These are phyloP conservation scores for Cytospora mali DNA, from an alignment of 2,329 filamentous ascomycete genomes.

Conservation along the genomic window DNA sequence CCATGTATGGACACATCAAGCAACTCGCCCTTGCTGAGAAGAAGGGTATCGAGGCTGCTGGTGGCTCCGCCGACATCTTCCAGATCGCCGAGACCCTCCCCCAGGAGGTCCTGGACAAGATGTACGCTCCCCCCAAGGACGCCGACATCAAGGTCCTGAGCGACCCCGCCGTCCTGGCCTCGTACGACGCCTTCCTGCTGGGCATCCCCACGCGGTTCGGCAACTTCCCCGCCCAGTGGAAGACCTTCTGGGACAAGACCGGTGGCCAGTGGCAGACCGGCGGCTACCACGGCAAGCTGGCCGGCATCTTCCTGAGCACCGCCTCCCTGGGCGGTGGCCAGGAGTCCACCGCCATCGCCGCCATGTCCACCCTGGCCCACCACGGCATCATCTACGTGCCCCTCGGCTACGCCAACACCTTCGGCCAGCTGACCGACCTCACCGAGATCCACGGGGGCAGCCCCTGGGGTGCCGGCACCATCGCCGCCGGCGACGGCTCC, in stretches of 20 bases:
- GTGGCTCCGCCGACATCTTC: constrained; percentile 79
- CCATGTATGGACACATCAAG: constrained; percentile 89
- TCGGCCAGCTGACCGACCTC: constrained; percentile 70
- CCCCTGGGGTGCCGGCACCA: constrained; percentile 94
- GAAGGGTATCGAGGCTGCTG: constrained; percentile 84
- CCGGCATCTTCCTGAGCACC: constrained; percentile 89
- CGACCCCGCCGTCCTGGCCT: constrained; percentile 61
- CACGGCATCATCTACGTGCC: constrained; percentile 98
- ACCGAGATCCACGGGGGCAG: constrained; percentile 81
- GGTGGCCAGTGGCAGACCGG: constrained; percentile 82
- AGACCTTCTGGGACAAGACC: constrained; percentile 88
- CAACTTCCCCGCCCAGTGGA: constrained; percentile 97
- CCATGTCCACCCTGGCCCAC: constrained; percentile 85
- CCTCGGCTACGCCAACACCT: constrained; percentile 84
- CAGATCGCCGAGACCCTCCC: constrained; percentile 89
- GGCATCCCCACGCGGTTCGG: constrained; percentile 96
- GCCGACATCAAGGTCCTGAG: constrained; percentile 65
- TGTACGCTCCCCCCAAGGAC: constrained; percentile 83
- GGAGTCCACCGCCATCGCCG: constrained; percentile 79
- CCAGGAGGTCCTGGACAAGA: constrained; percentile 81
- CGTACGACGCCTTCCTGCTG: constrained; percentile 87
- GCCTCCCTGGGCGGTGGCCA: constrained; percentile 85
- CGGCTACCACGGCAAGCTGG: constrained; percentile 83
- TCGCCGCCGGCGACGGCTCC: constrained; percentile 76
- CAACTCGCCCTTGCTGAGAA: constrained; percentile 87